Conservation (phyloP, 345 rosid genomes). For the Jatropha curcas region DNA sequence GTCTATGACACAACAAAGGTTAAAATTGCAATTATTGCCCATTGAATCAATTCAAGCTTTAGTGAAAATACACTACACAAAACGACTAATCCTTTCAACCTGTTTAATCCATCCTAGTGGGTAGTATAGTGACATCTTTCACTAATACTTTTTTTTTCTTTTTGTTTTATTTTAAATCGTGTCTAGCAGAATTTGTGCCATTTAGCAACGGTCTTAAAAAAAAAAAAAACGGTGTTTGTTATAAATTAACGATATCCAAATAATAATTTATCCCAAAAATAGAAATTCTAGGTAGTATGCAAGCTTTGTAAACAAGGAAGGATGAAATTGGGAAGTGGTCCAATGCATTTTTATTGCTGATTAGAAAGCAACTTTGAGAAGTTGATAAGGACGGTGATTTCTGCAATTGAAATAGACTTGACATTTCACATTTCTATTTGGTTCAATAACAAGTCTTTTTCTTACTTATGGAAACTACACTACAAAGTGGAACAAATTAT, state of each 20-base stretch:
- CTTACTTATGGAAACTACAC: background rate
- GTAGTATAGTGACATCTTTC: background rate
- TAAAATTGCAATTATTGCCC: background rate
- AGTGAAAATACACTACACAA: background rate
- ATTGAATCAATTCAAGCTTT: background rate
- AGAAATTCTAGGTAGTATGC: background rate
- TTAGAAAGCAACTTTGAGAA: background rate
- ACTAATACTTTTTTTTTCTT: background rate
- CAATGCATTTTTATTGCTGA: background rate
- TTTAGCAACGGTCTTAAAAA: too few species aligned
- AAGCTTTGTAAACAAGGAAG: background rate
- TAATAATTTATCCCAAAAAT: background rate
- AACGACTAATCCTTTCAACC: background rate
- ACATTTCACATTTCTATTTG: background rate
- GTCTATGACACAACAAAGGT: background rate
- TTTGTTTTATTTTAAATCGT: too few species aligned
- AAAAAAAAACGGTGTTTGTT: too few species aligned
- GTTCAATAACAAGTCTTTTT: background rate
- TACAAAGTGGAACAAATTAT: too few species aligned
- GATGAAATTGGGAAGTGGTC: conserved; percentile 9
- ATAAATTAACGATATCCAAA: background rate
- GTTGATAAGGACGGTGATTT: background rate
- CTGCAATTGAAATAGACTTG: background rate
- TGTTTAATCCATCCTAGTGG: too few species aligned
- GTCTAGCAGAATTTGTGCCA: too few species aligned